Percentiles rank a stretch among this genome's conserved stretches.
Evolutionary conservation across 768 basidiomycete genomes (phyloP).

Genomic region (Lactarius deliciosus): DNA sequence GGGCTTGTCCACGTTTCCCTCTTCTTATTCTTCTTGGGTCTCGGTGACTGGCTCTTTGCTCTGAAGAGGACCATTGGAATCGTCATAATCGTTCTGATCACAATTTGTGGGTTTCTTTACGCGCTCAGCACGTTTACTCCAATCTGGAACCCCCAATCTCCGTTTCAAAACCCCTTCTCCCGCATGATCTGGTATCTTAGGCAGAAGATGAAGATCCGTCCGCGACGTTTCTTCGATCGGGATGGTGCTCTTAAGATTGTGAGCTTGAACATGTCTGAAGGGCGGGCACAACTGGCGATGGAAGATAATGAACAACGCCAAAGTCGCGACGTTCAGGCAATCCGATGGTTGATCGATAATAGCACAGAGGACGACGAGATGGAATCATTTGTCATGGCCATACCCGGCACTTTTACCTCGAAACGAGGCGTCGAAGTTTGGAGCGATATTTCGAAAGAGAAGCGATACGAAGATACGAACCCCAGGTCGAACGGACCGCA

Average conservation of each 20-base stretch:
- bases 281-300: neutral
- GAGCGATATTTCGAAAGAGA: neutral
- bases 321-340: neutral
- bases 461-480: neutral
- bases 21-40: neutral
- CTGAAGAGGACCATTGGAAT: neutral
- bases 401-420: neutral
- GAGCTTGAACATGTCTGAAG: neutral
- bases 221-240: neutral
- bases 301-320: neutral
- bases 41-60: neutral
- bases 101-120: neutral
- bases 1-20: neutral
- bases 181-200: neutral
- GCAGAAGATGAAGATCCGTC: neutral
- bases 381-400: neutral
- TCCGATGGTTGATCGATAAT: neutral
- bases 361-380: slow-evolving; percentile 1
- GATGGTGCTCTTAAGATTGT: neutral
- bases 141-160: neutral
- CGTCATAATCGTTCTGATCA: neutral
- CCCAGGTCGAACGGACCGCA: neutral
- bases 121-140: neutral
- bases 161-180: neutral
- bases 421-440: neutral